Percentiles rank a stretch among this genome's conserved stretches.
Conservation (phyloP, 2,329 filamentous ascomycete species). For the Xenoacremonium recifei region DNA sequence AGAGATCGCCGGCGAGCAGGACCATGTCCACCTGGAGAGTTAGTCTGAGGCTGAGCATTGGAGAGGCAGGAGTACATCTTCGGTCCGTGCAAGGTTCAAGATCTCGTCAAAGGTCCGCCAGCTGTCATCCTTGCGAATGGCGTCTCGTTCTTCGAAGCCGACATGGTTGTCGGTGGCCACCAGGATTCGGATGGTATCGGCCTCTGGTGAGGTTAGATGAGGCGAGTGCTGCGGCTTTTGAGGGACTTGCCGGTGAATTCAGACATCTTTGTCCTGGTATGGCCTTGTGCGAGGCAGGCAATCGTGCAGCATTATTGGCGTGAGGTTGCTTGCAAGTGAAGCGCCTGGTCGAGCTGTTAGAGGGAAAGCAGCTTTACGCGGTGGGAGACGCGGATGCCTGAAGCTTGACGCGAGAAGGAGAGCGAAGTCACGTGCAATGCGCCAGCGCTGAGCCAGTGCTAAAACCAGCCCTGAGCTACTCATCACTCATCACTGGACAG, state of each 20-base stretch:
- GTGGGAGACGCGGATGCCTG: slow-evolving; percentile 12
- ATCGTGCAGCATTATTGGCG: neutral
- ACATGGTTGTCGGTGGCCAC: slow-evolving; percentile 98
- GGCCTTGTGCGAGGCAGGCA: too few relatives aligned
- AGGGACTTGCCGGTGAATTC: slow-evolving; percentile 27
- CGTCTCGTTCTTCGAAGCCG: slow-evolving; percentile 89
- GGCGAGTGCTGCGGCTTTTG: too few relatives aligned
- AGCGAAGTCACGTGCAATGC: slow-evolving; percentile 29
- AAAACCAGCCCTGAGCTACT: too few relatives aligned
- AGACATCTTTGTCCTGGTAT: slow-evolving; percentile 28
- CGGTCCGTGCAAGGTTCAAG: slow-evolving; percentile 79
- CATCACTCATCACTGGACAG: too few relatives aligned
- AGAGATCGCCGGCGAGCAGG: slow-evolving; percentile 88
- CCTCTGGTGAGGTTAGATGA: slow-evolving; percentile 34
- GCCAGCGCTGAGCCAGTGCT: neutral
- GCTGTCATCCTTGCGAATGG: slow-evolving; percentile 93
- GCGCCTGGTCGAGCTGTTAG: neutral
- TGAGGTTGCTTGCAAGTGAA: neutral
- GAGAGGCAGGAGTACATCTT: slow-evolving; percentile 59
- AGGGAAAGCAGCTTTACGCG: slow-evolving; percentile 17
- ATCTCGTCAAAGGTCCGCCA: slow-evolving; percentile 96
- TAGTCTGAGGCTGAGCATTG: slow-evolving; percentile 1
- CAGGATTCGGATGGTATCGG: slow-evolving; percentile 91
- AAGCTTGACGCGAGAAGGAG: slow-evolving; percentile 23
- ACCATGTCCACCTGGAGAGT: slow-evolving; percentile 81